A percentile compares a stretch with the other conserved stretches of the same genome.
Conservation (phyloP, 345 rosid species). For the Turritis glabra region DNA sequence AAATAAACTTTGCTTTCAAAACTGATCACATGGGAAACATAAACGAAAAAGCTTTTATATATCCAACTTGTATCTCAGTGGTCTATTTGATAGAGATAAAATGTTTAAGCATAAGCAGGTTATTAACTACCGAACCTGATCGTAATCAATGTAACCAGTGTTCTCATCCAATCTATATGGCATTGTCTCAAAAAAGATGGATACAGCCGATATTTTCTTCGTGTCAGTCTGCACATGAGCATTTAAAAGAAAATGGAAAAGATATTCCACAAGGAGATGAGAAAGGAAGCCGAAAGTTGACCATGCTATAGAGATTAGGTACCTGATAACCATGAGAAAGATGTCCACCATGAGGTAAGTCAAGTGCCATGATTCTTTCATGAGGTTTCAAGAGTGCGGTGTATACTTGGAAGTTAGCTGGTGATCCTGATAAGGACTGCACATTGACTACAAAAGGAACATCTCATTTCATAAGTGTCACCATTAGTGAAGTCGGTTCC, state of each 20-base stretch:
- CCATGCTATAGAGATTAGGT: slow-evolving; percentile 3
- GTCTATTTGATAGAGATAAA: not conserved
- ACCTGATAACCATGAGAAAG: slow-evolving; percentile 99
- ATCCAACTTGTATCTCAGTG: not conserved
- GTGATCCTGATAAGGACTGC: slow-evolving; percentile 94
- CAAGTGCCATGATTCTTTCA: slow-evolving; percentile 97
- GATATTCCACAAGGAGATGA: not conserved
- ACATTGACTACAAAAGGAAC: slow-evolving; percentile 72
- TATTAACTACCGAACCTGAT: slow-evolving; percentile 57
- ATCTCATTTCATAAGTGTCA: slow-evolving; percentile 7
- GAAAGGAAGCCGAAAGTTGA: not conserved
- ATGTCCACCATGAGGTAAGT: slow-evolving; percentile 98
- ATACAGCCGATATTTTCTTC: slow-evolving; percentile 93
- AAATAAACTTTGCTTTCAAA: not conserved
- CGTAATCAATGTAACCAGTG: slow-evolving; percentile 92
- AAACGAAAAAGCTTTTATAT: not conserved
- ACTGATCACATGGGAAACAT: not conserved
- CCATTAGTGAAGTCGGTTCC: not conserved
- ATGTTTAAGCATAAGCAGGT: not conserved
- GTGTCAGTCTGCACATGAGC: slow-evolving; percentile 74
- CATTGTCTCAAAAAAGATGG: slow-evolving; percentile 95
- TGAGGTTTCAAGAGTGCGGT: slow-evolving; percentile 92
- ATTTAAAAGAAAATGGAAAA: slow-evolving; percentile 12
- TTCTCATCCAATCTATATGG: slow-evolving; percentile 90
- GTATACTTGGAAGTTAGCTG: slow-evolving; percentile 91